These are phyloP conservation scores for Spizellomyces punctatus DNA, from an alignment of 192 early-diverging fungal genomes.

Conservation along the genomic window DNA sequence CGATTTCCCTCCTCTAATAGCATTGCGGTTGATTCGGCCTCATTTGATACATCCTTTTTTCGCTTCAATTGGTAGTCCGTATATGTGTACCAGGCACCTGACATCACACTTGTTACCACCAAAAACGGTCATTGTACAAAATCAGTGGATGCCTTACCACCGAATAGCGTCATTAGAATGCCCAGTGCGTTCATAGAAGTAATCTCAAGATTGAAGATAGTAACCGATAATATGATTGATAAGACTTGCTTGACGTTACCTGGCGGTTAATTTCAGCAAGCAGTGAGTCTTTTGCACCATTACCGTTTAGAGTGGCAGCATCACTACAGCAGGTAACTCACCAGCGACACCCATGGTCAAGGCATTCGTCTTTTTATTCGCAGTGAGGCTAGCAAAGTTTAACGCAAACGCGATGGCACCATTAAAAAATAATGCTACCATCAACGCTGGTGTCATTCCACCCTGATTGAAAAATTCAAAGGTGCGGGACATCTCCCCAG, in stretches of 20 bases:
- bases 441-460: not conserved
- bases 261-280: slow-evolving; percentile 15
- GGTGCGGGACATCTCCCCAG: slow-evolving; percentile 60
- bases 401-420: slow-evolving; percentile 83
- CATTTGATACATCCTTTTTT: no score
- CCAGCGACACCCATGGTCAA: slow-evolving; percentile 79
- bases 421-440: slow-evolving; percentile 69
- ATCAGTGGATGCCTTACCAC: slow-evolving; percentile 18
- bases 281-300: not conserved
- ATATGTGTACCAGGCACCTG: slow-evolving; percentile 59
- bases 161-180: slow-evolving; percentile 64
- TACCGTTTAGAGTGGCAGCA: not conserved
- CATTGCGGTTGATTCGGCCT: no score
- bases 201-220: slow-evolving; percentile 64
- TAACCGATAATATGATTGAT: slow-evolving; percentile 66
- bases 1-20: no score
- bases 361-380: slow-evolving; percentile 85
- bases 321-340: slow-evolving; percentile 7
- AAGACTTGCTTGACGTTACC: slow-evolving; percentile 78
- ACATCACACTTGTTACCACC: not conserved
- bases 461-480: not conserved
- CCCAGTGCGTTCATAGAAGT: slow-evolving; percentile 61
- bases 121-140: not conserved
- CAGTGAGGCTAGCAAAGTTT: slow-evolving; percentile 83
- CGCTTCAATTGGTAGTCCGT: slow-evolving; percentile 8